A percentile compares a stretch with the other conserved stretches of the same genome.
Evolutionary conservation across 106 monocot genomes (phyloP).

Genomic region (Gastrodia elata): DNA sequence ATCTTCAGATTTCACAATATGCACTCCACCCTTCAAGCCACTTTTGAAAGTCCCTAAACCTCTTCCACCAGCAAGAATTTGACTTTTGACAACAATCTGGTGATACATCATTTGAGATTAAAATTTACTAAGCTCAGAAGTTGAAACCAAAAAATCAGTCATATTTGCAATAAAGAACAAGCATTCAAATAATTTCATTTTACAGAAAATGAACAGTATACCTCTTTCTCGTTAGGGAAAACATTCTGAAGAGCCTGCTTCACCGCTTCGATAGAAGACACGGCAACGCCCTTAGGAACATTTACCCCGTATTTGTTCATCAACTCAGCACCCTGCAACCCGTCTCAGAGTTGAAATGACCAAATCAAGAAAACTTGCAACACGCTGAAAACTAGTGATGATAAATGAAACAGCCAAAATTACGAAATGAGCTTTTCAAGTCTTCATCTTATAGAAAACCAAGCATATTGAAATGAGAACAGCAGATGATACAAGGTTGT

Average conservation of each 20-base stretch:
- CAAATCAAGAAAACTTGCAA: background rate
- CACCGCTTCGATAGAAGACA: constrained; percentile 45
- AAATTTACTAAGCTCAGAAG: background rate
- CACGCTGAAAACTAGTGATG: background rate
- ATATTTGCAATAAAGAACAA: background rate
- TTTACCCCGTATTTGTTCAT: constrained; percentile 88
- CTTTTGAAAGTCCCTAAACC: constrained; percentile 92
- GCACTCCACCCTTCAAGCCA: constrained; percentile 92
- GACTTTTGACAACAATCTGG: constrained; percentile 94
- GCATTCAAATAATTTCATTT: background rate
- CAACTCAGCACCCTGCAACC: constrained; percentile 70
- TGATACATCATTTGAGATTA: background rate
- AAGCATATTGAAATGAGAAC: background rate
- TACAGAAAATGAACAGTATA: constrained; percentile 9
- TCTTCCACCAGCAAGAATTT: constrained; percentile 97
- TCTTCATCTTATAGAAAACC: background rate
- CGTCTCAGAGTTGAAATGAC: background rate
- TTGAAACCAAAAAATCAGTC: background rate
- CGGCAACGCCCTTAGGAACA: constrained; percentile 79
- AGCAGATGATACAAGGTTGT: background rate
- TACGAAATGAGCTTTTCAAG: background rate
- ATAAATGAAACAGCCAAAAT: background rate
- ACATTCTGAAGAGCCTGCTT: constrained; percentile 45
- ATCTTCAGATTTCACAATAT: constrained; percentile 92
- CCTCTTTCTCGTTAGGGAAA: constrained; percentile 76